Conservation (phyloP, 257 asterid genomes). For the Catharanthus roseus region DNA sequence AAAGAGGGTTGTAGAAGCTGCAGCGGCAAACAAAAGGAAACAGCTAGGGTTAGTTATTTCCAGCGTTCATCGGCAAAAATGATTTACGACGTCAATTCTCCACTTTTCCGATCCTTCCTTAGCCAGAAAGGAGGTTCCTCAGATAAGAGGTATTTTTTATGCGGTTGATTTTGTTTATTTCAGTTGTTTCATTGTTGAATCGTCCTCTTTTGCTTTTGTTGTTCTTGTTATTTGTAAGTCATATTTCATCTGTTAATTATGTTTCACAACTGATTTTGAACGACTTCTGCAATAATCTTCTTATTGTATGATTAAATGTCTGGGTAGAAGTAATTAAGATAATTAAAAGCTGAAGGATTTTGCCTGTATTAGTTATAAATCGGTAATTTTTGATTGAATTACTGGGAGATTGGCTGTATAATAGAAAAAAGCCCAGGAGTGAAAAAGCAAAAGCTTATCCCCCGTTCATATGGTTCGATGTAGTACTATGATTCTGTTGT, state of each 20-base stretch:
- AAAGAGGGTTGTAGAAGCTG: background rate
- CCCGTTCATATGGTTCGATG: background rate
- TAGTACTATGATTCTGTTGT: background rate
- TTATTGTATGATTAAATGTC: background rate
- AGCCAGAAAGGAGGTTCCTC: slow-evolving; percentile 47
- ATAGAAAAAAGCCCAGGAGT: background rate
- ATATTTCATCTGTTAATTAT: background rate
- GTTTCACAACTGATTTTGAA: background rate
- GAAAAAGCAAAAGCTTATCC: background rate
- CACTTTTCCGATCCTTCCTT: slow-evolving; percentile 49
- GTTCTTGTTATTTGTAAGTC: background rate
- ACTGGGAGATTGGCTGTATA: background rate
- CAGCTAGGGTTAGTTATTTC: slow-evolving; percentile 11
- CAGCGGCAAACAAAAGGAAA: background rate
- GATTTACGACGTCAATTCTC: slow-evolving; percentile 49
- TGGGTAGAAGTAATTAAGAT: background rate
- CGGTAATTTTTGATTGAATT: background rate
- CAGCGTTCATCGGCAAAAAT: slow-evolving; percentile 17
- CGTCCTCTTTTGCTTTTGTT: background rate
- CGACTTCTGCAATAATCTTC: too few relatives aligned
- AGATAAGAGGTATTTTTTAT: slow-evolving; percentile 30
- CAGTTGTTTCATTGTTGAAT: background rate
- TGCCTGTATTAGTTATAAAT: background rate
- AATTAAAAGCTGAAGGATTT: background rate
- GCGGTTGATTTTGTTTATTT: background rate